Evolutionary conservation across 345 rosid genomes (phyloP).

Genomic region (Physaria fendleri): DNA sequence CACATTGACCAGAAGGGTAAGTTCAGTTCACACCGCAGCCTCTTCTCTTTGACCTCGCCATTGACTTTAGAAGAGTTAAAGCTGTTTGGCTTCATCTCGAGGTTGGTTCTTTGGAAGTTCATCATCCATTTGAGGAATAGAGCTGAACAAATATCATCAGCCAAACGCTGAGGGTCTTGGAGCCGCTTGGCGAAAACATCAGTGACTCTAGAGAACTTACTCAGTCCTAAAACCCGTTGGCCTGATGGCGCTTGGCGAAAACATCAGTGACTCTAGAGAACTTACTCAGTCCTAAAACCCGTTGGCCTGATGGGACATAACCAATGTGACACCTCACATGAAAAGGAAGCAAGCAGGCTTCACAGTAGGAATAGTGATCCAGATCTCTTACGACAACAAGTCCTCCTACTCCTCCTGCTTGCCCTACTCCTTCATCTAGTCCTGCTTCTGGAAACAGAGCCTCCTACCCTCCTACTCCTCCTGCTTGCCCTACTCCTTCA

Average conservation of each 20-base stretch:
- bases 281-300: slow-evolving; percentile 88
- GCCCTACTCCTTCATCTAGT: slow-evolving; percentile 56
- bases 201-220: slow-evolving; percentile 87
- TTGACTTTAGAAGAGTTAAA: slow-evolving; percentile 32
- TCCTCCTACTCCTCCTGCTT: slow-evolving; percentile 88
- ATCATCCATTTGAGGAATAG: slow-evolving; percentile 75
- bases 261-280: slow-evolving; percentile 84
- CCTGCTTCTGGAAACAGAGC: slow-evolving; percentile 96
- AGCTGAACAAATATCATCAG: slow-evolving; percentile 68
- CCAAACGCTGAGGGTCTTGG: slow-evolving; percentile 79
- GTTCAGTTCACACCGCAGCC: slow-evolving; percentile 56
- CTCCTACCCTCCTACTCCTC: too few relatives aligned
- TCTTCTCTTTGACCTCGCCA: slow-evolving; percentile 34
- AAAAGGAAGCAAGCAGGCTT: slow-evolving; percentile 88
- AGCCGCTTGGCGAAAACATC: slow-evolving; percentile 84
- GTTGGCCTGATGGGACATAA: slow-evolving; percentile 75
- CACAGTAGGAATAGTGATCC: slow-evolving; percentile 82
- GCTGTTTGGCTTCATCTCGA: slow-evolving; percentile 58
- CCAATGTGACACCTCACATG: slow-evolving; percentile 82
- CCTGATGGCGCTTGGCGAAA: slow-evolving; percentile 81
- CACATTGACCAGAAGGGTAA: slow-evolving; percentile 85
- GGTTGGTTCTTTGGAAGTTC: slow-evolving; percentile 63
- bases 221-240: slow-evolving; percentile 72
- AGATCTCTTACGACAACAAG: slow-evolving; percentile 84
- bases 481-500: slow-evolving; percentile 64